A percentile compares a stretch with the other conserved stretches of the same genome.
Conservation (phyloP, 768 basidiomycete genomes). For the Glaciozyma martinii region DNA sequence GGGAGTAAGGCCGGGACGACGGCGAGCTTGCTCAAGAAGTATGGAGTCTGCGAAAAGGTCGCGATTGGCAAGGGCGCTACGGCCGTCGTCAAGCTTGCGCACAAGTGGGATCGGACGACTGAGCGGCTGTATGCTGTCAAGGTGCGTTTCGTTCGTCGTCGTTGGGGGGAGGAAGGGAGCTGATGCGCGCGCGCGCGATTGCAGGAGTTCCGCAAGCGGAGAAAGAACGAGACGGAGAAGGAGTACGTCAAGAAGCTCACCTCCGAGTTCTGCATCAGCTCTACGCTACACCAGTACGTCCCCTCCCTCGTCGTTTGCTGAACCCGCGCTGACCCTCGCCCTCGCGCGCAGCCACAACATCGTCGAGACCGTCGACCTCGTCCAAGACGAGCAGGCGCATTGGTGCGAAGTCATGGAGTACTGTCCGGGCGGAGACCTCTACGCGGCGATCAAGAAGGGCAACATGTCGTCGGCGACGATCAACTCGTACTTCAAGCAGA, state of each 20-base stretch:
- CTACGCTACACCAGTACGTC: slow-evolving; percentile 52
- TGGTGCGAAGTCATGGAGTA: slow-evolving; percentile 99
- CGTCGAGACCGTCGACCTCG: slow-evolving; percentile 96
- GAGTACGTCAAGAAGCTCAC: slow-evolving; percentile 99
- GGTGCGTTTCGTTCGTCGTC: slow-evolving; percentile 46
- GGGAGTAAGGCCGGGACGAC: slow-evolving; percentile 49
- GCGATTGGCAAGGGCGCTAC: slow-evolving; percentile 99
- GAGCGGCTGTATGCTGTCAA: slow-evolving; percentile 98
- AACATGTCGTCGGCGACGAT: slow-evolving; percentile 84
- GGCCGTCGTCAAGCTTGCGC: slow-evolving; percentile 86
- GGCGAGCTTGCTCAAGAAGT: slow-evolving; percentile 68
- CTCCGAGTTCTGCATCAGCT: slow-evolving; percentile 96
- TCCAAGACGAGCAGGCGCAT: slow-evolving; percentile 91
- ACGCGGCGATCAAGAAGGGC: slow-evolving; percentile 97
- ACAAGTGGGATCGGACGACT: slow-evolving; percentile 86
- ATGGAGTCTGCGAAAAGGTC: slow-evolving; percentile 91
- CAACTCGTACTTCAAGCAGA: slow-evolving; percentile 97
- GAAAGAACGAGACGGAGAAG: slow-evolving; percentile 97
- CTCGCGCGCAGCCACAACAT: slow-evolving; percentile 65
- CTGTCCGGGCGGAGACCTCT: slow-evolving; percentile 90
- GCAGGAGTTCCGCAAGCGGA: slow-evolving; percentile 93
- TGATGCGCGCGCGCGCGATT: neutral
- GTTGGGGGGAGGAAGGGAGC: neutral
- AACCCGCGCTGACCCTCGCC: neutral
- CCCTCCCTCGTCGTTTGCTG: neutral